A percentile compares a stretch with the other conserved stretches of the same genome.
Conservation (phyloP, 1,284 basidiomycete species). For the Trichosporon ovoides region DNA sequence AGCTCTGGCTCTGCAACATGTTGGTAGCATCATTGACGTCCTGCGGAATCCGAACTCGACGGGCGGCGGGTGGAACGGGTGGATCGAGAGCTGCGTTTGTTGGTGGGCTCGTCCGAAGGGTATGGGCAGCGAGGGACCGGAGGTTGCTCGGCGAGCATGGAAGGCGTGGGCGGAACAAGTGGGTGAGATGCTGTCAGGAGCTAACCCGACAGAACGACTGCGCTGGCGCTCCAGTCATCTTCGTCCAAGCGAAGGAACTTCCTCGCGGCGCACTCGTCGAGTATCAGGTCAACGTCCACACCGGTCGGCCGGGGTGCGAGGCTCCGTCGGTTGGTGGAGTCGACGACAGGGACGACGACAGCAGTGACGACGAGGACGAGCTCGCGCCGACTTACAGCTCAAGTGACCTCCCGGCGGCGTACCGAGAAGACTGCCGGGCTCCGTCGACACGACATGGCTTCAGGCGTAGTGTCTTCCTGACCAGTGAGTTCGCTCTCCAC, state of each 20-base stretch:
- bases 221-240: conserved; percentile 55
- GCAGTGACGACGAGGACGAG: conserved; percentile 25
- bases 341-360: conserved; percentile 11
- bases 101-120: conserved; percentile 55
- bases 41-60: conserved; percentile 53
- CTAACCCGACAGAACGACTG: conserved; percentile 31
- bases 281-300: conserved; percentile 51
- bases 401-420: background rate
- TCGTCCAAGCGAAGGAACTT: conserved; percentile 63
- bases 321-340: background rate
- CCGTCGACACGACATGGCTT: background rate
- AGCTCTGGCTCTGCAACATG: conserved; percentile 75
- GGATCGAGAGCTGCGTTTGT: conserved; percentile 59
- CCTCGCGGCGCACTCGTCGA: conserved; percentile 65
- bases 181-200: conserved; percentile 2
- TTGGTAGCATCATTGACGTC: conserved; percentile 61
- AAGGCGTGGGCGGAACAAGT: conserved; percentile 31
- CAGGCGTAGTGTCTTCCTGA: background rate
- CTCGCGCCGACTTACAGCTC: background rate
- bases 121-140: conserved; percentile 42
- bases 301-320: conserved; percentile 29
- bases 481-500: background rate
- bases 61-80: conserved; percentile 60
- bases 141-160: conserved; percentile 52
- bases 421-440: background rate